These are phyloP conservation scores for Oxyria digyna DNA, from an alignment of 148 eudicot genomes.

Conservation along the genomic window DNA sequence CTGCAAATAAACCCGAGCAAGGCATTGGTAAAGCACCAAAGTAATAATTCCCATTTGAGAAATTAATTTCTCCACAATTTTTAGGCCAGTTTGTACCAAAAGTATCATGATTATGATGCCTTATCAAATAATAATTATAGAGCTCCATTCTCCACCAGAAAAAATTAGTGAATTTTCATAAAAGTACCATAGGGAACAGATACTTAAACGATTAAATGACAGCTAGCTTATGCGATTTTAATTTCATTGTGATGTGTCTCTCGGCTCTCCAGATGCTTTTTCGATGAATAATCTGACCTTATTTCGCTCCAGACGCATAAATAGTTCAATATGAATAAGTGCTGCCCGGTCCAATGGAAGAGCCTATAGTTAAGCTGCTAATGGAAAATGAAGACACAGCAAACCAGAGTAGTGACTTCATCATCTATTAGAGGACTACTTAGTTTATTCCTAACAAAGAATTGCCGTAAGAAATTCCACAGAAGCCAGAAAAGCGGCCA, in stretches of 20 bases:
- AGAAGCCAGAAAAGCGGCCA: neutral
- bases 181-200: no score
- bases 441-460: neutral
- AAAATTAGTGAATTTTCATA: neutral
- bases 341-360: neutral
- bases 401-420: neutral
- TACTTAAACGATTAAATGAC: no score
- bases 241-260: no score
- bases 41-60: conserved; percentile 39
- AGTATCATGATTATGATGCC: conserved; percentile 50
- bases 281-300: no score
- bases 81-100: conserved; percentile 57
- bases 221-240: neutral
- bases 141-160: conserved; percentile 22
- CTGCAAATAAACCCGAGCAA: conserved; percentile 31
- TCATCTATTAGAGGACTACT: neutral
- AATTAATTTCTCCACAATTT: conserved; percentile 38
- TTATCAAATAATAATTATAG: conserved; percentile 54
- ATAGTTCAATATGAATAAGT: no score
- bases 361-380: neutral
- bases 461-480: neutral
- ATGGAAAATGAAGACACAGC: neutral
- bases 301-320: no score
- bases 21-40: conserved; percentile 27
- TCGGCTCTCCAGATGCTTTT: no score